phyloP scores from a whole-genome alignment of 1,284 basidiomycete species.

The Microbotryum saponariae region DNA sequence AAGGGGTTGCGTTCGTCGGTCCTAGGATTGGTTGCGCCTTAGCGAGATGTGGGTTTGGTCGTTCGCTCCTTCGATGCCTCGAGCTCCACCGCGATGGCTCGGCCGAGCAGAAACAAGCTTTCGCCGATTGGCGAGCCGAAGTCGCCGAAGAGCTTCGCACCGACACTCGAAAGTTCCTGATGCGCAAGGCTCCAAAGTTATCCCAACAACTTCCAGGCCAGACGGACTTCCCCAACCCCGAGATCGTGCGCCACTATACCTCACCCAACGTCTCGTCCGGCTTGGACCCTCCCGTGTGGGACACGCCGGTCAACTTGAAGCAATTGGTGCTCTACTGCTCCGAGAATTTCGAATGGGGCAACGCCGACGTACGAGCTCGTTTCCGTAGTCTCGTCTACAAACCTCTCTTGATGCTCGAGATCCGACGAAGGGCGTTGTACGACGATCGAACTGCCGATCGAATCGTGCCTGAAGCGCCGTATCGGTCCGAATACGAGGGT shows the following conservation, averaged over 20 bases:
- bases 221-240: conserved; percentile 9
- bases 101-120: conserved; percentile 48
- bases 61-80: conserved; percentile 46
- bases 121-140: conserved; percentile 56
- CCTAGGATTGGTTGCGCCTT: conserved; percentile 44
- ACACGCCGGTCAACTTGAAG: conserved; percentile 8
- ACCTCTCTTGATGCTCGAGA: conserved; percentile 5
- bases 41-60: conserved; percentile 44
- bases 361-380: conserved; percentile 13
- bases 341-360: conserved; percentile 26
- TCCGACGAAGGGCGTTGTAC: conserved; percentile 9
- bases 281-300: conserved; percentile 14
- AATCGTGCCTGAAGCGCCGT: no score
- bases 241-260: conserved; percentile 14
- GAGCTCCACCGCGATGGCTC: conserved; percentile 26
- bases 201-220: conserved; percentile 14
- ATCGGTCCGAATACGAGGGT: no score
- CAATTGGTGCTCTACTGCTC: conserved; percentile 14
- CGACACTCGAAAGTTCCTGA: conserved; percentile 5
- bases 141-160: conserved; percentile 62
- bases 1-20: conserved; percentile 35
- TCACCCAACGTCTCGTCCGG: conserved; percentile 9
- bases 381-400: conserved; percentile 12
- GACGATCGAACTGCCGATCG: no score
- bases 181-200: not conserved